Conservation (phyloP, 345 rosid species). For the Hypericum perforatum region DNA sequence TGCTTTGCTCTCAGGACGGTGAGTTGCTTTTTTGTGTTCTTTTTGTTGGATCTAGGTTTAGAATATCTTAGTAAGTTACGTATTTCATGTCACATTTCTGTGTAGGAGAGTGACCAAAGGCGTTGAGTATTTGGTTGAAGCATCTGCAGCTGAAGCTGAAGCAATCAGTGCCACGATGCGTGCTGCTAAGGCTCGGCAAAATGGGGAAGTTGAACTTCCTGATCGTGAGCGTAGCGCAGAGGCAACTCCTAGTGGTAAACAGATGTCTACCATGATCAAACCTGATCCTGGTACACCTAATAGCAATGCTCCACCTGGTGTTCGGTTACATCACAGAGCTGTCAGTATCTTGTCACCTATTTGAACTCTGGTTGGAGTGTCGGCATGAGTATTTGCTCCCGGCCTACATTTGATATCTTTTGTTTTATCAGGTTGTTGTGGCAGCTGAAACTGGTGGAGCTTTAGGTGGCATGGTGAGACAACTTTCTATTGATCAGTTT, state of each 20-base stretch:
- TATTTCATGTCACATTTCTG: constrained; percentile 13
- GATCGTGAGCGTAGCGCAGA: constrained; percentile 83
- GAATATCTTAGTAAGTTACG: constrained; percentile 8
- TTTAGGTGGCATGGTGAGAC: constrained; percentile 96
- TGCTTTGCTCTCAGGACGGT: constrained; percentile 63
- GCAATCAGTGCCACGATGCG: constrained; percentile 96
- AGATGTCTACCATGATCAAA: constrained; percentile 52
- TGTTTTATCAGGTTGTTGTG: constrained; percentile 67
- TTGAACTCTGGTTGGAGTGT: constrained; percentile 1
- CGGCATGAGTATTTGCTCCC: constrained; percentile 8
- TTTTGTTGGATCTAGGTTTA: neutral
- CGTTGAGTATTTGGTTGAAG: constrained; percentile 92
- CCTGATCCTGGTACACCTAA: constrained; percentile 60
- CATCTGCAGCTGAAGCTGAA: constrained; percentile 98
- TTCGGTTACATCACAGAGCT: constrained; percentile 92
- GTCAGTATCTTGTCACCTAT: constrained; percentile 36
- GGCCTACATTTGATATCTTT: constrained; percentile 5
- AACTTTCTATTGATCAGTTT: constrained; percentile 91
- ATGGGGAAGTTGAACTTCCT: constrained; percentile 82
- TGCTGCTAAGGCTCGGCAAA: constrained; percentile 97
- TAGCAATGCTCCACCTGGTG: constrained; percentile 60
- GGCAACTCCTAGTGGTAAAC: constrained; percentile 93
- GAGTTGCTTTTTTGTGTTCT: neutral
- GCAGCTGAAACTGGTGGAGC: constrained; percentile 98
- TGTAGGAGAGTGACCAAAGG: constrained; percentile 83